A percentile compares a stretch with the other conserved stretches of the same genome.
These are phyloP conservation scores for Penicillium psychrofluorescens DNA, from an alignment of 495 filamentous ascomycete genomes.

Conservation along the genomic window DNA sequence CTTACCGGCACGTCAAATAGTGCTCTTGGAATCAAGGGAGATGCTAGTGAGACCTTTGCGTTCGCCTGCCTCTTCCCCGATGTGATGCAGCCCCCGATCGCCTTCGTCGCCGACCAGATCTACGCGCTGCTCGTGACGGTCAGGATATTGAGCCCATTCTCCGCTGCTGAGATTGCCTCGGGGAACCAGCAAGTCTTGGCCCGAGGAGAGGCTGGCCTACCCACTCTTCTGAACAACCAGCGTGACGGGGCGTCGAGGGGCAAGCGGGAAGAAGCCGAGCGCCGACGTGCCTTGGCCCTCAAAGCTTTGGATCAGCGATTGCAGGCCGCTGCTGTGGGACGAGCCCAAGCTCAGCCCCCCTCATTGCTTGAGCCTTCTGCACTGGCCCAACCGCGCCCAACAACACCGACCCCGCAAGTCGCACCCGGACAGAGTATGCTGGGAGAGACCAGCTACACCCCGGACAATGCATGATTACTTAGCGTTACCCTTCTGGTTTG, in stretches of 20 bases:
- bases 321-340: constrained; percentile 64
- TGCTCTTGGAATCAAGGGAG: constrained; percentile 56
- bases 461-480: constrained; percentile 45
- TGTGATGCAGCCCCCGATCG: constrained; percentile 67
- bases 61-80: constrained; percentile 96
- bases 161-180: constrained; percentile 72
- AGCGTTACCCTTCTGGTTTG: neutral
- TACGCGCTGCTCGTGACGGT: constrained; percentile 68
- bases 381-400: constrained; percentile 22
- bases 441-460: constrained; percentile 62
- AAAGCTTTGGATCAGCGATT: constrained; percentile 88
- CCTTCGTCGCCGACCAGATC: constrained; percentile 62
- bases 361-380: constrained; percentile 34
- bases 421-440: constrained; percentile 42
- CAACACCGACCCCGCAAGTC: constrained; percentile 24
- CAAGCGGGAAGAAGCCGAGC: constrained; percentile 83
- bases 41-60: constrained; percentile 91
- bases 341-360: constrained; percentile 21
- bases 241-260: constrained; percentile 33
- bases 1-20: constrained; percentile 46
- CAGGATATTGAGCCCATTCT: constrained; percentile 79
- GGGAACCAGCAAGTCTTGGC: constrained; percentile 65
- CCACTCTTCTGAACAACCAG: constrained; percentile 47
- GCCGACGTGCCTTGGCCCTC: constrained; percentile 79
- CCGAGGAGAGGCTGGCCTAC: constrained; percentile 60